phyloP scores from a whole-genome alignment of 306 rosid genomes.

The Cicer chorassanicum region DNA sequence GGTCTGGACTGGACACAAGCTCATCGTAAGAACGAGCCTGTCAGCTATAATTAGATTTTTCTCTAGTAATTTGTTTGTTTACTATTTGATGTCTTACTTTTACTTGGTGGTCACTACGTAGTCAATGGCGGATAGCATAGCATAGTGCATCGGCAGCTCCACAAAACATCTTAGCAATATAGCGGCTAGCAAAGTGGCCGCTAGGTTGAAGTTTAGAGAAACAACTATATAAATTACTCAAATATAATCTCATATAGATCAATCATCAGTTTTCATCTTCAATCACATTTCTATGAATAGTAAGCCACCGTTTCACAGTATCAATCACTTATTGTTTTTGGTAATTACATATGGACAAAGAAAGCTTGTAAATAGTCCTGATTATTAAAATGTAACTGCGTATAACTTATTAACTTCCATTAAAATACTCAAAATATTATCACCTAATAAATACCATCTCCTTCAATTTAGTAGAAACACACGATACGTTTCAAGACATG shows the following conservation, averaged over 20 bases:
- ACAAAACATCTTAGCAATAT: not conserved
- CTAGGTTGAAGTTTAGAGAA: too few relatives aligned
- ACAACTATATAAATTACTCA: not conserved
- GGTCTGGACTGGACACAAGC: not conserved
- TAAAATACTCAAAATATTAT: constrained; percentile 13
- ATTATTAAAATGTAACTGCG: not conserved
- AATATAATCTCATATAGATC: not conserved
- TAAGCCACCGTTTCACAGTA: not conserved
- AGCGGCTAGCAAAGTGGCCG: not conserved
- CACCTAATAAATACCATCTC: constrained; percentile 7
- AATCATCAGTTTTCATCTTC: constrained; percentile 1
- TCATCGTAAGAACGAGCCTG: not conserved
- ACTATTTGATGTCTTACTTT: constrained; percentile 12
- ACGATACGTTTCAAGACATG: not conserved
- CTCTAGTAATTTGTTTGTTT: constrained; percentile 2
- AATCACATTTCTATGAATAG: not conserved
- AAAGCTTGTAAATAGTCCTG: not conserved
- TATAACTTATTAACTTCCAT: not conserved
- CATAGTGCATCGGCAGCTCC: not conserved
- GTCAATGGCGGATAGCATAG: not conserved
- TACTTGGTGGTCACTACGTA: not conserved
- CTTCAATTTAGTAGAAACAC: not conserved
- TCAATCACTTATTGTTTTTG: not conserved
- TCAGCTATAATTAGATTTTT: not conserved
- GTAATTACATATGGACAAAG: constrained; percentile 2